Percentiles rank a stretch among this genome's conserved stretches.
These are phyloP conservation scores for Pythium folliculosum DNA, from an alignment of 352 stramenopile genomes.

Conservation along the genomic window DNA sequence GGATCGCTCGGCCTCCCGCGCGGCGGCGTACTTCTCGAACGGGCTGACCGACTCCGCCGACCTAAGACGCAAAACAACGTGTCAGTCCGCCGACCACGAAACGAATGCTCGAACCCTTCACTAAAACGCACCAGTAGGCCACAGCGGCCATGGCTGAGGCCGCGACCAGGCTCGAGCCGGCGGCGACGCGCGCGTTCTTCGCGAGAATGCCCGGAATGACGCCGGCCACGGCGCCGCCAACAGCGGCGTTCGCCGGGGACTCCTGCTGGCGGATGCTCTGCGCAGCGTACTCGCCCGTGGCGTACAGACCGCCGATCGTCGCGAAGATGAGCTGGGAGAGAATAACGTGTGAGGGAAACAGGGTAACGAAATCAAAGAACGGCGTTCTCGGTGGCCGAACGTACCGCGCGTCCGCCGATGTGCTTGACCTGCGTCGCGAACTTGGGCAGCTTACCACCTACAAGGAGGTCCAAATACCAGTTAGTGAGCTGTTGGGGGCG, in stretches of 20 bases:
- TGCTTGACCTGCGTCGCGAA: constrained; percentile 81
- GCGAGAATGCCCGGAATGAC: constrained; percentile 72
- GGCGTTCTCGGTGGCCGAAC: not conserved
- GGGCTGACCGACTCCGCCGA: constrained; percentile 41
- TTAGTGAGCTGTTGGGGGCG: not conserved
- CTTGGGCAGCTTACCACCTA: constrained; percentile 80
- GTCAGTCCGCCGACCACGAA: too few species aligned
- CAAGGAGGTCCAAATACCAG: not conserved
- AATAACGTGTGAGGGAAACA: not conserved
- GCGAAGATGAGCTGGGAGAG: constrained; percentile 67
- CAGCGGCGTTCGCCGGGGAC: constrained; percentile 64
- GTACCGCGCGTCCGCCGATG: constrained; percentile 73
- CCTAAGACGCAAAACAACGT: constrained; percentile 32
- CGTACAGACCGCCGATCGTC: constrained; percentile 60
- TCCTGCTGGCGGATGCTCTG: constrained; percentile 71
- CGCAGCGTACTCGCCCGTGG: constrained; percentile 64
- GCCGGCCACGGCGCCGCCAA: constrained; percentile 67
- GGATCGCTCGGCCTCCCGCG: constrained; percentile 46
- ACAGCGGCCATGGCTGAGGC: constrained; percentile 50
- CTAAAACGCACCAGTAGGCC: constrained; percentile 73
- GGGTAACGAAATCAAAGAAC: not conserved
- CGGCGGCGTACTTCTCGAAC: constrained; percentile 73
- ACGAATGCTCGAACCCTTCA: too few species aligned
- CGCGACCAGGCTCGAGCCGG: constrained; percentile 46
- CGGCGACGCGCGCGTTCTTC: constrained; percentile 71